Percentiles rank a stretch among this genome's conserved stretches.
These are phyloP conservation scores for Phytopythium montanum DNA, from an alignment of 352 stramenopile species.

Conservation along the genomic window DNA sequence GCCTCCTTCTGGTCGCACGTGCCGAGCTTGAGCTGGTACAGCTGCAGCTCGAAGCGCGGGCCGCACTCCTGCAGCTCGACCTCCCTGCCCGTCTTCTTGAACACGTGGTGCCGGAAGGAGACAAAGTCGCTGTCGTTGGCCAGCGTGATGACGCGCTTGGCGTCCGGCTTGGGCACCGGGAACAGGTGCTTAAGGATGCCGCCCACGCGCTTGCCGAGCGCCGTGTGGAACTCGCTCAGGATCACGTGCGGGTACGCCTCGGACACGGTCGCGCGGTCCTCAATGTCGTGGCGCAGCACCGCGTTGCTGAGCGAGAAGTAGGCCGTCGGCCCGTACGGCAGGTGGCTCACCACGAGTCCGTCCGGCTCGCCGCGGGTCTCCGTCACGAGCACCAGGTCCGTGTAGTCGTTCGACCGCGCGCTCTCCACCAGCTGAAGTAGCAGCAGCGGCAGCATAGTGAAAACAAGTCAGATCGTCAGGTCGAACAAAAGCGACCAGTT, in stretches of 20 bases:
- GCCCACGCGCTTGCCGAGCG: slow-evolving; percentile 93
- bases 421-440: slow-evolving; percentile 94
- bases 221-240: slow-evolving; percentile 95
- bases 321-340: slow-evolving; percentile 98
- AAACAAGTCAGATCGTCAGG: not conserved
- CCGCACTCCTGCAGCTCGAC: slow-evolving; percentile 96
- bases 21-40: slow-evolving; percentile 98
- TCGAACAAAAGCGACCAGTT: not conserved
- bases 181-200: slow-evolving; percentile 99
- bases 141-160: slow-evolving; percentile 97
- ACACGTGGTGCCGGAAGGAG: slow-evolving; percentile 99
- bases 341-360: slow-evolving; percentile 97
- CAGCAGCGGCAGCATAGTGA: not conserved
- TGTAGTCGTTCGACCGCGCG: slow-evolving; percentile 96
- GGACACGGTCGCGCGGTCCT: slow-evolving; percentile 92
- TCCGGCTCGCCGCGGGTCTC: slow-evolving; percentile 99
- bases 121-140: slow-evolving; percentile 99
- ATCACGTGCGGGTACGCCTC: slow-evolving; percentile 97
- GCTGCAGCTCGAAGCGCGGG: slow-evolving; percentile 98
- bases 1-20: slow-evolving; percentile 99
- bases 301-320: slow-evolving; percentile 98
- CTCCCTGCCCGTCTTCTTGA: slow-evolving; percentile 91
- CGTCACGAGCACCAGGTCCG: slow-evolving; percentile 97
- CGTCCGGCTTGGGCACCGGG: slow-evolving; percentile 95
- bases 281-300: slow-evolving; percentile 98